Evolutionary conservation across 371 early-diverging fungal genomes (phyloP).

Genomic region (Coemansia sp.): DNA sequence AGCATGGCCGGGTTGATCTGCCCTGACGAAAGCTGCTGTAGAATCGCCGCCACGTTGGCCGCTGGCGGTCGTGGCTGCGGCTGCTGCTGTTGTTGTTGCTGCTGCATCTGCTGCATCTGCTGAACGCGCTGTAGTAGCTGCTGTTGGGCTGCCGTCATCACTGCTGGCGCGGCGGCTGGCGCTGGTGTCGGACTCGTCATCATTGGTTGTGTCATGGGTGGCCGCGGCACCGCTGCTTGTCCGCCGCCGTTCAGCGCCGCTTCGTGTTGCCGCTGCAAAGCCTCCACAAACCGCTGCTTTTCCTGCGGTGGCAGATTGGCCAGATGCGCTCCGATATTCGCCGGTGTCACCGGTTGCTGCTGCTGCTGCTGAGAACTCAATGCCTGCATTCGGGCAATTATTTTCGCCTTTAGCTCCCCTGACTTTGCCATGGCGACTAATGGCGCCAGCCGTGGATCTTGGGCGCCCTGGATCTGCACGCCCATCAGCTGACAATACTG

Average conservation of each 20-base stretch:
- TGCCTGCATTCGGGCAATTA: conserved; percentile 14
- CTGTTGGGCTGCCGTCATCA: conserved; percentile 25
- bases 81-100: conserved; percentile 11
- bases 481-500: conserved; percentile 17
- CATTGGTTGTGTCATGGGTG: conserved; percentile 8
- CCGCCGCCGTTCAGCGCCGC: conserved; percentile 15
- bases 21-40: conserved; percentile 34
- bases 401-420: conserved; percentile 22
- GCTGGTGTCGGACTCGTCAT: conserved; percentile 25
- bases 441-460: conserved; percentile 17
- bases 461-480: conserved; percentile 14
- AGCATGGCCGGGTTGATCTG: conserved; percentile 18
- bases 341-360: conserved; percentile 5
- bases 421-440: conserved; percentile 34
- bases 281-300: conserved; percentile 18
- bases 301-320: conserved; percentile 27
- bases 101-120: conserved; percentile 15
- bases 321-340: conserved; percentile 6
- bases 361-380: conserved; percentile 17
- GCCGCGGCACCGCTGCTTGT: not conserved
- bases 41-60: conserved; percentile 22
- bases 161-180: conserved; percentile 3
- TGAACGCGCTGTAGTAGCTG: conserved; percentile 24
- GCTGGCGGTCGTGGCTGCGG: conserved; percentile 21
- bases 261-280: conserved; percentile 22